Percentiles rank a stretch among this genome's conserved stretches.
Evolutionary conservation across 2,329 filamentous ascomycete species (phyloP).

Genomic region (Fusarium newnesense): DNA sequence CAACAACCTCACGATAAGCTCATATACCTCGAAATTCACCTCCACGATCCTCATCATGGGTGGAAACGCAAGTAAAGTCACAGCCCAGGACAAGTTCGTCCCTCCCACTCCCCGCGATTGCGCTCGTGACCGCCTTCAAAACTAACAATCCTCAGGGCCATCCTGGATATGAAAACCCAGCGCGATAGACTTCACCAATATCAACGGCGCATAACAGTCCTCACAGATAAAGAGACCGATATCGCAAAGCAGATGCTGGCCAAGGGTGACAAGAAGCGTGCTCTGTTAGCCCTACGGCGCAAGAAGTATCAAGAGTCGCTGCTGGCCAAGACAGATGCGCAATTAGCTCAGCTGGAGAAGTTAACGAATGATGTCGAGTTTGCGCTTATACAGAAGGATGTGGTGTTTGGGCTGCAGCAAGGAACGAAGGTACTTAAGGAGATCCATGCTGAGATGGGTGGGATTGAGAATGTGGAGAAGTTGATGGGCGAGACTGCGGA

Average conservation of each 20-base stretch:
- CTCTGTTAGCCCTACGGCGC: conserved; percentile 86
- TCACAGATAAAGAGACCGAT: conserved; percentile 88
- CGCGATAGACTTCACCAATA: conserved; percentile 98
- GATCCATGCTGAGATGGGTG: conserved; percentile 96
- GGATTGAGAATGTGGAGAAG: conserved; percentile 92
- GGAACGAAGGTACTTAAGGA: conserved; percentile 89
- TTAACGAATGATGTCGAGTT: conserved; percentile 93
- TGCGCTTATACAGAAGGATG: conserved; percentile 95
- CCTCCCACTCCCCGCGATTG: conserved; percentile 21
- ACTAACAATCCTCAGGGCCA: conserved; percentile 71
- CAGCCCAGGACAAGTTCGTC: conserved; percentile 83
- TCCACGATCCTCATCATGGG: conserved; percentile 56
- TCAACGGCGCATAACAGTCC: conserved; percentile 85
- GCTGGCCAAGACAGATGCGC: conserved; percentile 87
- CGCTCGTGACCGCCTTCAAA: conserved; percentile 24
- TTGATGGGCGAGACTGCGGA: conserved; percentile 93
- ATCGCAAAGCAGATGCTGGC: conserved; percentile 86
- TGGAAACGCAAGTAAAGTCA: conserved; percentile 66
- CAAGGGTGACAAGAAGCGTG: conserved; percentile 80
- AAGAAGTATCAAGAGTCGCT: conserved; percentile 98
- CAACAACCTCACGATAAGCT: background rate
- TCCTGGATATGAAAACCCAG: conserved; percentile 97
- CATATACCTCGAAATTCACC: conserved; percentile 3
- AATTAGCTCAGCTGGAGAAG: conserved; percentile 93
- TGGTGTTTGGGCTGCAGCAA: conserved; percentile 91